phyloP scores from a whole-genome alignment of 345 rosid genomes.

The Bruguiera sexangula region DNA sequence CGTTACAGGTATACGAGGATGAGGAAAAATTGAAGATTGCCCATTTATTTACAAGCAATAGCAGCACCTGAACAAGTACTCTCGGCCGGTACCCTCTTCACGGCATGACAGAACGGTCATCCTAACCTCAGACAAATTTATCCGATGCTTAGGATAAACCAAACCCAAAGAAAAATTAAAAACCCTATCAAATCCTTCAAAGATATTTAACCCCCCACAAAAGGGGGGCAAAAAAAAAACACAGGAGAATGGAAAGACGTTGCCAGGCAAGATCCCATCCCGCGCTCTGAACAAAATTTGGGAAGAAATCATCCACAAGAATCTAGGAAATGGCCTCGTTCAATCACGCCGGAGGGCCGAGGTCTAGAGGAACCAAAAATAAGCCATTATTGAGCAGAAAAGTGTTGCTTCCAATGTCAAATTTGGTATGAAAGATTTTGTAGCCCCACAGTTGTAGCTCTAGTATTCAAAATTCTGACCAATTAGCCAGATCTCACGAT shows the following conservation, averaged over 20 bases:
- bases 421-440: slow-evolving; percentile 17
- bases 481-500: slow-evolving; percentile 53
- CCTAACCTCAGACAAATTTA: slow-evolving; percentile 18
- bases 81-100: slow-evolving; percentile 14
- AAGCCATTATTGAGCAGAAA: slow-evolving; percentile 41
- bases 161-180: not conserved
- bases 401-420: slow-evolving; percentile 28
- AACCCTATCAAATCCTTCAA: not conserved
- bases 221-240: not conserved
- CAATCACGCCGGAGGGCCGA: slow-evolving; percentile 13
- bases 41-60: slow-evolving; percentile 45
- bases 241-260: not conserved
- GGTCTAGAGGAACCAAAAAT: slow-evolving; percentile 14
- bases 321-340: slow-evolving; percentile 27
- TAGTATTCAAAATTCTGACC: slow-evolving; percentile 27
- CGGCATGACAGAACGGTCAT: slow-evolving; percentile 11
- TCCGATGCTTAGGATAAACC: not conserved
- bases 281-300: not conserved
- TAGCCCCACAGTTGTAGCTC: not conserved
- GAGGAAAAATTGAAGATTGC: slow-evolving; percentile 12
- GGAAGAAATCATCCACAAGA: not conserved
- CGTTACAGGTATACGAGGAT: not conserved
- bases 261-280: not conserved
- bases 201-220: not conserved
- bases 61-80: slow-evolving; percentile 22